Evolutionary conservation across 2,329 filamentous ascomycete species (phyloP).

Genomic region (Trichoderma brevicompactum): DNA sequence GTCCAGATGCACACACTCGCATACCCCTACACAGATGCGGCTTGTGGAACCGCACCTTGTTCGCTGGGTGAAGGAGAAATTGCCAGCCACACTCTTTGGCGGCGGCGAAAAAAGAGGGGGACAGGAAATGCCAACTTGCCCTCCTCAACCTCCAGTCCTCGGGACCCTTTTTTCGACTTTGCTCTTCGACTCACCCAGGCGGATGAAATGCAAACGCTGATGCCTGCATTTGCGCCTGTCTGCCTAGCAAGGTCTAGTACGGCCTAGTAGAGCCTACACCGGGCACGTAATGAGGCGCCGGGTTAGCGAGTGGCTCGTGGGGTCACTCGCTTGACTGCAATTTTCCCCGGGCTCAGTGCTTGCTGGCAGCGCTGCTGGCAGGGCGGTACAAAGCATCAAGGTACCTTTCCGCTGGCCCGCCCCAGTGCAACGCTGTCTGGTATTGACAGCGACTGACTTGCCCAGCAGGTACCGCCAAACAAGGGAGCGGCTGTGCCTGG

Average conservation of each 20-base stretch:
- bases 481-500: slow-evolving; percentile 19
- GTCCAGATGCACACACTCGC: too few relatives aligned
- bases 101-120: too few relatives aligned
- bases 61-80: neutral
- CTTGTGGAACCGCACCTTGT: too few relatives aligned
- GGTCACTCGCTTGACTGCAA: slow-evolving; percentile 7
- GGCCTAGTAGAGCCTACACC: neutral
- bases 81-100: too few relatives aligned
- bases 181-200: neutral
- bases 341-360: neutral
- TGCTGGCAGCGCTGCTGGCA: neutral
- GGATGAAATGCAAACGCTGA: slow-evolving; percentile 12
- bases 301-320: slow-evolving; percentile 6
- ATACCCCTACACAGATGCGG: too few relatives aligned
- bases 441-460: neutral
- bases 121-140: neutral
- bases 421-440: neutral
- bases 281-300: slow-evolving; percentile 1
- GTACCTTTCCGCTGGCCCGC: neutral
- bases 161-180: neutral
- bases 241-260: slow-evolving; percentile 18
- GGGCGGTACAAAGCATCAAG: neutral
- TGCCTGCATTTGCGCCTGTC: slow-evolving; percentile 23
- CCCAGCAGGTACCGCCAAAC: neutral
- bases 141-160: neutral